Percentiles rank a stretch among this genome's conserved stretches.
Conservation (phyloP, 2,329 filamentous ascomycete species). For the Alternaria solani region DNA sequence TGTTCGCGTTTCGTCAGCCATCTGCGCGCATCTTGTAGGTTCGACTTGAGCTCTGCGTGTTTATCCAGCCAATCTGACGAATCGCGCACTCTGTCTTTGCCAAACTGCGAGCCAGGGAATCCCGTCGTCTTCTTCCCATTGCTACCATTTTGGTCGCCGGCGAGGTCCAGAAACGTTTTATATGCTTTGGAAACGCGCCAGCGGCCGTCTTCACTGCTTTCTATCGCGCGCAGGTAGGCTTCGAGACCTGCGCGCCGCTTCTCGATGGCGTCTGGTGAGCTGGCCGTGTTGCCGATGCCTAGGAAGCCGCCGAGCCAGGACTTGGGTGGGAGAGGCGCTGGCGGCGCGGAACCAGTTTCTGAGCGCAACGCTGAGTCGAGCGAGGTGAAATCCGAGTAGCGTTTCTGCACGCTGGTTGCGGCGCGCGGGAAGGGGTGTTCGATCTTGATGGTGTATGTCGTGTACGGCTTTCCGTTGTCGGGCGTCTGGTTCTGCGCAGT, state of each 20-base stretch:
- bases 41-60: slow-evolving; percentile 75
- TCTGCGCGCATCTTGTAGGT: slow-evolving; percentile 72
- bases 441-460: slow-evolving; percentile 79
- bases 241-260: slow-evolving; percentile 74
- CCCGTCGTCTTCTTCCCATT: slow-evolving; percentile 28
- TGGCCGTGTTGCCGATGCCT: slow-evolving; percentile 65
- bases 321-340: slow-evolving; percentile 73
- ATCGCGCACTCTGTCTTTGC: slow-evolving; percentile 56
- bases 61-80: slow-evolving; percentile 75
- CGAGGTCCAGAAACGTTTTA: slow-evolving; percentile 75
- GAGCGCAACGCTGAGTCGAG: slow-evolving; percentile 70
- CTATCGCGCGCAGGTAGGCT: slow-evolving; percentile 74
- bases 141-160: slow-evolving; percentile 28
- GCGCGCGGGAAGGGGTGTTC: slow-evolving; percentile 78
- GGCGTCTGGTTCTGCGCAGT: slow-evolving; percentile 60
- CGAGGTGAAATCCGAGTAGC: slow-evolving; percentile 79
- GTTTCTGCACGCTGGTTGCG: slow-evolving; percentile 78
- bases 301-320: slow-evolving; percentile 72
- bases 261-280: slow-evolving; percentile 73
- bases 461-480: slow-evolving; percentile 69
- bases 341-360: slow-evolving; percentile 69
- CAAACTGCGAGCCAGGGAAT: slow-evolving; percentile 48
- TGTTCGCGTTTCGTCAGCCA: slow-evolving; percentile 74
- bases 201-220: slow-evolving; percentile 74
- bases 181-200: slow-evolving; percentile 79